Base-by-base conservation (phyloP, 2,329 filamentous ascomycete species). In the Dactylellina sp. region DNA sequence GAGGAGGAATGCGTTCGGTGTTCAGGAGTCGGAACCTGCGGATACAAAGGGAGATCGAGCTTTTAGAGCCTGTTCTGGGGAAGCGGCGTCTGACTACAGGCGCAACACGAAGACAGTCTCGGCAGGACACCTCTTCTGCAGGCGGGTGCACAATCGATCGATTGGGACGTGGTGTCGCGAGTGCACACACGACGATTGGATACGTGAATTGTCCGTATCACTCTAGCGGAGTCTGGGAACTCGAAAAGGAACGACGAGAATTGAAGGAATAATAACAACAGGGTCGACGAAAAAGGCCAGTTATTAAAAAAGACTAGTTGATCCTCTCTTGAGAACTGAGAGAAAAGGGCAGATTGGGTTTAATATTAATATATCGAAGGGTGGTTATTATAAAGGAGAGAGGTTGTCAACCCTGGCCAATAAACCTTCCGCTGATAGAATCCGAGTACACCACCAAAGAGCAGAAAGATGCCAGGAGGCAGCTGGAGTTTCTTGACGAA, bases 1-100 rank as follows among this genome's bases (percentile, higher is more conserved):
- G 37, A 47, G 37, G 42, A 71, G 16, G 61, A 66, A 66, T 63
- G 32, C 52, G 32, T 52, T 44, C 66, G 20, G 40, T n/a, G 60
- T 42, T 74, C 53, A 74, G 70, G 70, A 74, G 70, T 55, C 70
- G 70, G 55, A 66, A 66, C 61, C 61, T 56, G 32, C 70, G 61
- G 70, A 57, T 52, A 49, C 28, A 65, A 47, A 3, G 40, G 62
- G 42, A 57, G 50, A 47, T 55, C 18, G 28, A 65, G 62, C 62
- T 65, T 50, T 47, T 40, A 40, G 40, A 60, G 56, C 14, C 25
- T 60, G 24, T 60, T 47, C 37, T 18, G 35, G 20, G 32, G 12
- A 9, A 32, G 28, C 46, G 46, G 37, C 20, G 52, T 57, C 56
- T 32, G 16, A 49, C 56, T 18, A 11, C 40, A 37, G n/a, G 39